Conservation (phyloP, 1,284 basidiomycete genomes). For the Ustilago sp. region DNA sequence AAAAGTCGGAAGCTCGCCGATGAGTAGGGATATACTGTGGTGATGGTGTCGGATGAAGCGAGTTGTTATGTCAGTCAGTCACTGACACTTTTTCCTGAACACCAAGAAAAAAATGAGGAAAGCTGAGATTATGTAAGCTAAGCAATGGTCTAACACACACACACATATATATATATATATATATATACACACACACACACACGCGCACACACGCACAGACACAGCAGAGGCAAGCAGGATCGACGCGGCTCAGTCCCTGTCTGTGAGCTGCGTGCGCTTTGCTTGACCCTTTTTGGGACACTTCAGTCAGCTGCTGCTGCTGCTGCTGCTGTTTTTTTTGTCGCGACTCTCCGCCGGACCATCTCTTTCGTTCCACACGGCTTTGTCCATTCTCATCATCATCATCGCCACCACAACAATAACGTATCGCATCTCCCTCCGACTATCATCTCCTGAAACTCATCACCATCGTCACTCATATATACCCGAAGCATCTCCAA, state of each 20-base stretch:
- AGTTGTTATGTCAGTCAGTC: constrained; percentile 3
- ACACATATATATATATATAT: not conserved
- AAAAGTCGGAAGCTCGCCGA: not conserved
- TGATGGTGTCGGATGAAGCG: constrained; percentile 3
- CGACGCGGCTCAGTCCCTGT: not conserved
- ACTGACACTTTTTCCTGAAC: not conserved
- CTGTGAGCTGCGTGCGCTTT: not conserved
- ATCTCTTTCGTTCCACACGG: not conserved
- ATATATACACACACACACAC: not conserved
- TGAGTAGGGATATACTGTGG: not conserved
- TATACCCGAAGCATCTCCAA: not conserved
- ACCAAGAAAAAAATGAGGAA: not conserved
- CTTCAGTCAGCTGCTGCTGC: not conserved
- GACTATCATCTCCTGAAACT: not conserved
- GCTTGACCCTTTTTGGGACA: not conserved
- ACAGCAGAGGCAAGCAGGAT: not conserved
- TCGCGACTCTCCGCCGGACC: constrained; percentile 10
- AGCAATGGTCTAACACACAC: not conserved
- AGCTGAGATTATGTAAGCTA: constrained; percentile 6
- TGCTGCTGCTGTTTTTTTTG: too few relatives aligned
- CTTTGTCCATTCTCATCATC: not conserved
- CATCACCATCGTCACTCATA: not conserved
- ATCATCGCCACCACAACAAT: not conserved
- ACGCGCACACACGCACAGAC: not conserved
- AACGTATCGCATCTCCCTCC: not conserved